A percentile compares a stretch with the other conserved stretches of the same genome.
phyloP scores from a whole-genome alignment of 169 alveolate species.

The Eimeria tenella region DNA sequence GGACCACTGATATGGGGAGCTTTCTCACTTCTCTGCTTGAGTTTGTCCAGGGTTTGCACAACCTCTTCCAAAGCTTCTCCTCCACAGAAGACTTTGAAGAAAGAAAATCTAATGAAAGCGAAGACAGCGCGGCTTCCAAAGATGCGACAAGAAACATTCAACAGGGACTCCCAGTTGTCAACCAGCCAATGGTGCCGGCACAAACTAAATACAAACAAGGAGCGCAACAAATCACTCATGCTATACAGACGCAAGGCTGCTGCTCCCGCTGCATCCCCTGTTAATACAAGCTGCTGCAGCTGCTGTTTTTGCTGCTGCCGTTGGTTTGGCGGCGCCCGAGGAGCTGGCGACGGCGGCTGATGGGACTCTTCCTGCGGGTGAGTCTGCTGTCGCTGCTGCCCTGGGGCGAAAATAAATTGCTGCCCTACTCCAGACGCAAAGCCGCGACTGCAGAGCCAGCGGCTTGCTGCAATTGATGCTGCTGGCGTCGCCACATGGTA shows the following conservation, averaged over 20 bases:
- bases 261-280: conserved; percentile 15
- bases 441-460: too few species aligned
- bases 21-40: conserved; percentile 8
- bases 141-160: neutral
- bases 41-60: conserved; percentile 12
- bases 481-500: too few species aligned
- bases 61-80: conserved; percentile 50
- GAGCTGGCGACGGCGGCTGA: neutral
- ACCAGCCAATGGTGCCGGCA: conserved; percentile 29
- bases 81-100: conserved; percentile 77
- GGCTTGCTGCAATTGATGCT: too few species aligned
- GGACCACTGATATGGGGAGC: too few species aligned
- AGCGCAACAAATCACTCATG: conserved; percentile 14
- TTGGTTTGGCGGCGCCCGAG: neutral
- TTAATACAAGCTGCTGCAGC: neutral
- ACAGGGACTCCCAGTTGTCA: conserved; percentile 21
- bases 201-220: conserved; percentile 1
- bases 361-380: neutral
- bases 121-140: neutral
- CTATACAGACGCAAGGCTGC: neutral
- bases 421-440: neutral
- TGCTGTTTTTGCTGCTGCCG: neutral
- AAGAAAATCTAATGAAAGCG: neutral
- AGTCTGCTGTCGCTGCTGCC: too few species aligned
- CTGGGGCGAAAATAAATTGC: neutral